Conservation (phyloP, 129 eudicot genomes). For the Centrapalus pauciflorus region DNA sequence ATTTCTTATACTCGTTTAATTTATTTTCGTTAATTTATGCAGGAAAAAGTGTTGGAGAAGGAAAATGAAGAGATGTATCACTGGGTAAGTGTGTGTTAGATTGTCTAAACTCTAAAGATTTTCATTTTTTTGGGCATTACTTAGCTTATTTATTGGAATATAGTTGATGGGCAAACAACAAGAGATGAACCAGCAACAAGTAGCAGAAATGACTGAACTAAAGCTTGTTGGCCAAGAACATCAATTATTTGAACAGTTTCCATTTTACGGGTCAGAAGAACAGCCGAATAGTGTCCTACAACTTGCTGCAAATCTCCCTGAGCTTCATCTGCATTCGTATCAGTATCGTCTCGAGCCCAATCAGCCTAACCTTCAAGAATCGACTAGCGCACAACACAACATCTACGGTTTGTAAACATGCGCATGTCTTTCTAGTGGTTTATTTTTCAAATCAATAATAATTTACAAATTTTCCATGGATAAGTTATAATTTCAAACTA, state of each 20-base stretch:
- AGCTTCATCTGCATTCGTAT: slow-evolving; percentile 29
- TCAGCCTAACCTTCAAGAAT: slow-evolving; percentile 70
- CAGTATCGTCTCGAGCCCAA: slow-evolving; percentile 59
- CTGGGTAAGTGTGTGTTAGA: slow-evolving; percentile 47
- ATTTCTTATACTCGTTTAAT: background rate
- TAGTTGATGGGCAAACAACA: slow-evolving; percentile 70
- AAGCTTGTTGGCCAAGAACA: slow-evolving; percentile 46
- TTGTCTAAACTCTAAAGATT: background rate
- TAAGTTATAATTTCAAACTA: background rate
- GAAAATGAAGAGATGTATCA: slow-evolving; percentile 79
- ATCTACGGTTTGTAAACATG: slow-evolving; percentile 19
- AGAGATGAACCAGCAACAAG: slow-evolving; percentile 40
- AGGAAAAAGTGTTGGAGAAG: slow-evolving; percentile 72
- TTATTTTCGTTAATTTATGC: background rate
- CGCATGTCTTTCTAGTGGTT: background rate
- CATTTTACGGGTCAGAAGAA: slow-evolving; percentile 54
- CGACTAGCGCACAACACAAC: slow-evolving; percentile 23
- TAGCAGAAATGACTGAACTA: slow-evolving; percentile 48
- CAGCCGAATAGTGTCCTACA: slow-evolving; percentile 42
- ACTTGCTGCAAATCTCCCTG: slow-evolving; percentile 39
- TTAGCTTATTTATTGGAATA: slow-evolving; percentile 2
- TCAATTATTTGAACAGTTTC: slow-evolving; percentile 45
- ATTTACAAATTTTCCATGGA: too few relatives aligned
- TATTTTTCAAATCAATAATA: background rate
- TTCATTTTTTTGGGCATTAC: background rate